These are phyloP conservation scores for Lactuca sativa DNA, from an alignment of 129 eudicot genomes.

Conservation along the genomic window DNA sequence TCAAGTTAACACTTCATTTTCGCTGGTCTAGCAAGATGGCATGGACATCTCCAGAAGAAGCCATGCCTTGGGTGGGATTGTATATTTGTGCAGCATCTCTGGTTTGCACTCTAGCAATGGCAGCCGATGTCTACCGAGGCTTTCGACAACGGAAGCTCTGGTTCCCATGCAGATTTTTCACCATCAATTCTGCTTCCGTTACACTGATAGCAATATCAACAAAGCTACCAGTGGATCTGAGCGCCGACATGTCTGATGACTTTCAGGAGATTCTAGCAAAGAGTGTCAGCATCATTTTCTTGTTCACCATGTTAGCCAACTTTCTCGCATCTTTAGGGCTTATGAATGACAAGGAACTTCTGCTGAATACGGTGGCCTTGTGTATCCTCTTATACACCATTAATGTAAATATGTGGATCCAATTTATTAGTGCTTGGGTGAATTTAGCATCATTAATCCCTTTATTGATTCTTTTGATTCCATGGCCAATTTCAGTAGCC, in stretches of 20 bases:
- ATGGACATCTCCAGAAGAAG: no score
- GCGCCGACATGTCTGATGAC: not conserved
- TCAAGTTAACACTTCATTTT: no score
- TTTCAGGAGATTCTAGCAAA: not conserved
- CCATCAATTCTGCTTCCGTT: slow-evolving; percentile 7
- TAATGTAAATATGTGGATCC: not conserved
- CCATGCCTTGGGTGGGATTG: slow-evolving; percentile 1
- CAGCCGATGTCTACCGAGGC: no score
- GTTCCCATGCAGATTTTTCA: slow-evolving; percentile 14
- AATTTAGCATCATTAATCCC: no score
- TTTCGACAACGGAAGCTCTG: not conserved
- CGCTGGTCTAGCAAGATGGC: no score
- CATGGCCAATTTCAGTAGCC: no score
- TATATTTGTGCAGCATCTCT: slow-evolving; percentile 3
- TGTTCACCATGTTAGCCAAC: not conserved
- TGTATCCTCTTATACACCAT: slow-evolving; percentile 6
- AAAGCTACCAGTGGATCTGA: not conserved
- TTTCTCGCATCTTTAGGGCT: no score
- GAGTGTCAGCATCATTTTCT: not conserved
- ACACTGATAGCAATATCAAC: slow-evolving; percentile 28
- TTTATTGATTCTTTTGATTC: no score
- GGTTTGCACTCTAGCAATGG: slow-evolving; percentile 20
- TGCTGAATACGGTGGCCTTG: not conserved
- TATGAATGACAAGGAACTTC: no score
- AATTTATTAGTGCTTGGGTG: no score